Evolutionary conservation across 768 basidiomycete species (phyloP).

Genomic region (Auriculariales sp.): DNA sequence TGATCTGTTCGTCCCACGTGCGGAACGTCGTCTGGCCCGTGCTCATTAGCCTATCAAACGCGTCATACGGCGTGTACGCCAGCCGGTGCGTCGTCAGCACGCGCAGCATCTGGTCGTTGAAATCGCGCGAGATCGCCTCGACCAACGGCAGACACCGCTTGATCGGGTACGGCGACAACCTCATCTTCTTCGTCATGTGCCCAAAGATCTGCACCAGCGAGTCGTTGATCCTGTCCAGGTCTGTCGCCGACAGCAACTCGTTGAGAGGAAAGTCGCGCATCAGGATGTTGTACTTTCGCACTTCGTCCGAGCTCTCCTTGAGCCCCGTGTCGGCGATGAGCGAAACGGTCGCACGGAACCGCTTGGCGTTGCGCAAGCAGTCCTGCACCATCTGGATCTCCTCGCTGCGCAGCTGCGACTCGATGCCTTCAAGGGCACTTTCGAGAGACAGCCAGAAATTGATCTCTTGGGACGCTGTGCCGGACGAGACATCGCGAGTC

Average conservation of each 20-base stretch:
- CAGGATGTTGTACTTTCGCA: conserved; percentile 94
- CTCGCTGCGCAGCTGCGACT: conserved; percentile 79
- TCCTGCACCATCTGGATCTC: conserved; percentile 90
- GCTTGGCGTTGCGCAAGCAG: conserved; percentile 86
- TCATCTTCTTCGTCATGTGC: conserved; percentile 91
- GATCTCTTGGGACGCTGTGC: conserved; percentile 96
- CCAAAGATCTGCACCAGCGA: conserved; percentile 75
- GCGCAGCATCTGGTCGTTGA: conserved; percentile 86
- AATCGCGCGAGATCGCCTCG: conserved; percentile 95
- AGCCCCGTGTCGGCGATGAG: conserved; percentile 96
- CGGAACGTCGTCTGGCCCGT: conserved; percentile 67
- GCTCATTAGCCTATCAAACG: conserved; percentile 74
- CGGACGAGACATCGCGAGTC: conserved; percentile 82
- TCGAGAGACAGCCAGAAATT: conserved; percentile 98
- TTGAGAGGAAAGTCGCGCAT: conserved; percentile 99
- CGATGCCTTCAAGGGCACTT: conserved; percentile 83
- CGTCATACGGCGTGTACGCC: conserved; percentile 86
- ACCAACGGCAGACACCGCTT: conserved; percentile 91
- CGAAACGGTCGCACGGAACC: conserved; percentile 93
- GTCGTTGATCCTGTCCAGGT: conserved; percentile 90
- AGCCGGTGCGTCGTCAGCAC: conserved; percentile 85
- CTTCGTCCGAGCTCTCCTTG: conserved; percentile 84
- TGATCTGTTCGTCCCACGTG: conserved; percentile 81
- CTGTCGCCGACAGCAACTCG: conserved; percentile 90
- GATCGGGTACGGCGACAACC: conserved; percentile 92